Evolutionary conservation across 352 stramenopile genomes (phyloP), one percentile per base, ranked within the genome.

Genomic region (Globisporangium polare): DNA sequence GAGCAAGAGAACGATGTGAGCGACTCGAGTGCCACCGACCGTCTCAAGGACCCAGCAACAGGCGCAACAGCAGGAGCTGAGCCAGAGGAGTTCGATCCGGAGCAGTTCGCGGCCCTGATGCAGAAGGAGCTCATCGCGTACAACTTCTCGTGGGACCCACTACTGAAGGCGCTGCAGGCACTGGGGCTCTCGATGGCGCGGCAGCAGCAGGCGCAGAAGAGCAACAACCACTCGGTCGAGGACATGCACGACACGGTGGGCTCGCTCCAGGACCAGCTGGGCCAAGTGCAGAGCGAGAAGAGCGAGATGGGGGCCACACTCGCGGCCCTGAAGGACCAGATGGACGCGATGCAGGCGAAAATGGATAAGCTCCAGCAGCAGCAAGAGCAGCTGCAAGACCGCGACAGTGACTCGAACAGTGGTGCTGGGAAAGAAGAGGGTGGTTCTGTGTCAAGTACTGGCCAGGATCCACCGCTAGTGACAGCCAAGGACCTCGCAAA

Each of bases 51-150:
- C 18, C 31, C 52, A 50, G 18, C 13, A 15, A 20, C 27, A 7
- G 29, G 29, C 8, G 29, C 29, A 33, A 33, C 29, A 33, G 18
- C n/a, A 17, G n/a, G n/a, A n/a, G 33, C 33, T 26, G 22, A 66
- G 37, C 47, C 63, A 13, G 57, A 55, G n/a, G 62, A 59, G 12
- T 81, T 84, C 24, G 71, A 84, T 49, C 53, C 72, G 39, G 68
- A 80, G n/a, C 20, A 66, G 13, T 92, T 92, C 47, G 75, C 74
- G 10, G 74, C 69, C 9, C 45, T 92, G 53, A 73, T 94, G 55
- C 68, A 89, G 55, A 75, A 80, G 24, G 77, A 90, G 22, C 58
- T 94, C 8, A 85, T 92, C 33, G 66, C 80, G 53, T 91, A 89
- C 68, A 88, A 64, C 24, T 63, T 89, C 26, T 86, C 85, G 52